A percentile compares a stretch with the other conserved stretches of the same genome.
phyloP scores from a whole-genome alignment of 2,329 filamentous ascomycete species.

The Penicillium sp. region DNA sequence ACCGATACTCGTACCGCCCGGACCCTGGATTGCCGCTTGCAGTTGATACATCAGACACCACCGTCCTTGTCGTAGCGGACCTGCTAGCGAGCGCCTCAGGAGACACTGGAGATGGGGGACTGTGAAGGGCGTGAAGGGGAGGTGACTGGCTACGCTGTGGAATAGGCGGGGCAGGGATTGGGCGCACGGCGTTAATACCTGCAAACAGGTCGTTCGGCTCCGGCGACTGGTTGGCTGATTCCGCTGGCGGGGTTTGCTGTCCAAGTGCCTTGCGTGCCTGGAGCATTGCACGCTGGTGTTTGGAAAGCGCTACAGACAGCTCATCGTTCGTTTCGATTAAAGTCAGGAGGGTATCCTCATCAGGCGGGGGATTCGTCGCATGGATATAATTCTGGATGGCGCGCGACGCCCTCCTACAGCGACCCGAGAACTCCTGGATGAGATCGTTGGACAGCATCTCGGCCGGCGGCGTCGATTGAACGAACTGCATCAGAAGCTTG shows the following conservation, averaged over 20 bases:
- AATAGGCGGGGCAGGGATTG: slow-evolving; percentile 22
- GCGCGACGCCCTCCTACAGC: slow-evolving; percentile 79
- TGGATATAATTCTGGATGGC: slow-evolving; percentile 87
- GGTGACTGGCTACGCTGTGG: slow-evolving; percentile 21
- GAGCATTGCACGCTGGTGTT: slow-evolving; percentile 80
- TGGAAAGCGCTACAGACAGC: slow-evolving; percentile 77
- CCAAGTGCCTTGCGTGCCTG: slow-evolving; percentile 55
- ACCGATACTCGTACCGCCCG: slow-evolving; percentile 40
- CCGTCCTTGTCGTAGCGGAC: slow-evolving; percentile 10
- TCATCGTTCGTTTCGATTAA: slow-evolving; percentile 95
- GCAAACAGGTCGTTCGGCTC: slow-evolving; percentile 21
- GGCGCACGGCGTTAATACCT: slow-evolving; percentile 24
- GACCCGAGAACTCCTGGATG: slow-evolving; percentile 86
- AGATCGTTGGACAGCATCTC: slow-evolving; percentile 85
- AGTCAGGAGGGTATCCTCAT: slow-evolving; percentile 91
- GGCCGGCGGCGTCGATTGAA: slow-evolving; percentile 78
- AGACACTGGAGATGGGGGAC: slow-evolving; percentile 20
- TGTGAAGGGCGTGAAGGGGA: slow-evolving; percentile 4
- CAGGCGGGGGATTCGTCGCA: slow-evolving; percentile 76
- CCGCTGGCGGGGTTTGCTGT: slow-evolving; percentile 7
- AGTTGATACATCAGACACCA: slow-evolving; percentile 9
- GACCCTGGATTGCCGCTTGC: slow-evolving; percentile 16
- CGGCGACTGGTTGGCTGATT: slow-evolving; percentile 27
- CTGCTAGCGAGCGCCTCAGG: slow-evolving; percentile 12
- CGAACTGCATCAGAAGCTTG: slow-evolving; percentile 87